Percentiles rank a stretch among this genome's conserved stretches.
Evolutionary conservation across 1,139 yeast species (phyloP).

Genomic region (Zygoascus meyerae): DNA sequence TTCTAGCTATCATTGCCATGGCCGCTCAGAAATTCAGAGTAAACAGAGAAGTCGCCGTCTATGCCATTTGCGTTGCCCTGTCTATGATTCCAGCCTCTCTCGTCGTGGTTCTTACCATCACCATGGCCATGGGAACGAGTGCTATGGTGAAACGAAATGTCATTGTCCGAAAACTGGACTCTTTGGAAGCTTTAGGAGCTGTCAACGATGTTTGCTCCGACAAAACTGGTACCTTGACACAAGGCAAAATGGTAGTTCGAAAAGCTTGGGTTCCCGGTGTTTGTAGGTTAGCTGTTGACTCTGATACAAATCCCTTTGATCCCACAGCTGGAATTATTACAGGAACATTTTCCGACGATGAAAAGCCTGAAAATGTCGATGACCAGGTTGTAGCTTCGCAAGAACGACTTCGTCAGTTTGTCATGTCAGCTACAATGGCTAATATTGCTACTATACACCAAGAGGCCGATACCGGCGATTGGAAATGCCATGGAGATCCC

Average conservation of each 20-base stretch:
- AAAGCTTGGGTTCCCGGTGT: conserved; percentile 71
- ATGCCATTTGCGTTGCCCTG: conserved; percentile 76
- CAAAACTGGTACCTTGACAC: conserved; percentile 64
- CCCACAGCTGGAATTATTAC: conserved; percentile 60
- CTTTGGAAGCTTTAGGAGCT: conserved; percentile 75
- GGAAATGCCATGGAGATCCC: conserved; percentile 83
- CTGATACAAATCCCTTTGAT: conserved; percentile 64
- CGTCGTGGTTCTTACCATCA: conserved; percentile 73
- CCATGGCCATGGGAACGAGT: conserved; percentile 83
- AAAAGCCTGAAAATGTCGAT: conserved; percentile 34
- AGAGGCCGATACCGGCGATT: conserved; percentile 38
- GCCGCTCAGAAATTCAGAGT: conserved; percentile 67
- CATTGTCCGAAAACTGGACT: conserved; percentile 70
- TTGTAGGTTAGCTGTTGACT: conserved; percentile 58
- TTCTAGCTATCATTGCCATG: conserved; percentile 76
- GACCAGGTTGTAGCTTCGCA: conserved; percentile 20
- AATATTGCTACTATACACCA: conserved; percentile 60
- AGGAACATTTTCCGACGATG: conserved; percentile 34
- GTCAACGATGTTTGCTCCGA: conserved; percentile 79
- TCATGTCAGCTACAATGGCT: conserved; percentile 60
- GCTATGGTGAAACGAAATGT: conserved; percentile 69
- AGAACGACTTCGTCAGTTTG: conserved; percentile 42
- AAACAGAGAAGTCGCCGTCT: conserved; percentile 66
- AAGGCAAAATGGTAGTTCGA: conserved; percentile 71
- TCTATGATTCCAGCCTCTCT: conserved; percentile 82